These are phyloP conservation scores for Fusarium clavum DNA, from an alignment of 2,329 filamentous ascomycete species.

Conservation along the genomic window DNA sequence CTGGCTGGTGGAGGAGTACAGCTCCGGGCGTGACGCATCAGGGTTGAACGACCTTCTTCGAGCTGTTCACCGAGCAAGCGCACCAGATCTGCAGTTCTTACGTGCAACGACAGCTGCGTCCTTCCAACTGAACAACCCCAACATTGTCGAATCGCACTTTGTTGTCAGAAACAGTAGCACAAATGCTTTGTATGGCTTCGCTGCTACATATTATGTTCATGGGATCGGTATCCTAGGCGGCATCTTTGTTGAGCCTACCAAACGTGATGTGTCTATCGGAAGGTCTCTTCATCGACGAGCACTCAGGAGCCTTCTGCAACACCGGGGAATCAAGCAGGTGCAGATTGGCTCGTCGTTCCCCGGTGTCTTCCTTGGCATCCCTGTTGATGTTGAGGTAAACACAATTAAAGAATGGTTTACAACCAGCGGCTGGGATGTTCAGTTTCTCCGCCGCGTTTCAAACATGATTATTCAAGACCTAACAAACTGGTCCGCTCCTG, in stretches of 20 bases:
- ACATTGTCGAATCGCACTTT: constrained; percentile 85
- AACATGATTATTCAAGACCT: constrained; percentile 81
- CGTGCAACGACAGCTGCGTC: constrained; percentile 76
- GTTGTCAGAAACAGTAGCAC: constrained; percentile 96
- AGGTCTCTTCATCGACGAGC: constrained; percentile 89
- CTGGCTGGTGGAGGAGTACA: constrained; percentile 93
- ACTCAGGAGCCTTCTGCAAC: constrained; percentile 77
- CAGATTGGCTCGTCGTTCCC: constrained; percentile 86
- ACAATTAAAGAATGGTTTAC: constrained; percentile 81
- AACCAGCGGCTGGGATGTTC: constrained; percentile 87
- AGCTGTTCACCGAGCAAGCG: constrained; percentile 73
- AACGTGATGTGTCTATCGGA: constrained; percentile 90
- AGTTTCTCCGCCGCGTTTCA: constrained; percentile 66
- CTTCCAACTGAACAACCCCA: constrained; percentile 78
- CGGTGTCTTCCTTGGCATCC: constrained; percentile 87
- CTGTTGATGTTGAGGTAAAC: constrained; percentile 62
- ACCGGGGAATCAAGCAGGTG: constrained; percentile 78
- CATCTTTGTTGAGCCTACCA: constrained; percentile 88
- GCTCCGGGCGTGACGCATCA: constrained; percentile 78
- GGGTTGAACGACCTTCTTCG: constrained; percentile 81
- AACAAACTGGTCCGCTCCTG: constrained; percentile 78
- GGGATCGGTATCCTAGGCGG: constrained; percentile 81
- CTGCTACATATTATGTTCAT: constrained; percentile 84
- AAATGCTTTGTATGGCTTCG: constrained; percentile 90
- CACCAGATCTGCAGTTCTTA: constrained; percentile 76